These are phyloP conservation scores for Rubia peregrina DNA, from an alignment of 305 asterid genomes.

Conservation along the genomic window DNA sequence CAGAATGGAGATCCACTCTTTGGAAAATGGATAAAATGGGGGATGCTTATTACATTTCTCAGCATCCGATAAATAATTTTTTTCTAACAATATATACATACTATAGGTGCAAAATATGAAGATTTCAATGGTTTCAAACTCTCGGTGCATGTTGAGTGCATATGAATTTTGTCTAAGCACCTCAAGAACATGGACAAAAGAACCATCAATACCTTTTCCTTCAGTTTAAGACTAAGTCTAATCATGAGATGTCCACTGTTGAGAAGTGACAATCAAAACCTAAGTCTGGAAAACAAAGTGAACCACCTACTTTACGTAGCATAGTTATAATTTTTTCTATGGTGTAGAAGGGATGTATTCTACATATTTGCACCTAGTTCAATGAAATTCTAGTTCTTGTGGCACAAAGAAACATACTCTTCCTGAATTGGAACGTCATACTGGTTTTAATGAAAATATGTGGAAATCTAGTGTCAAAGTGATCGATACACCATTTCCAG, in stretches of 20 bases:
- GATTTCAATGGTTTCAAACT: slow-evolving; percentile 86
- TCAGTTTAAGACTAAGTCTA: slow-evolving; percentile 53
- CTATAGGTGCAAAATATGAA: slow-evolving; percentile 14
- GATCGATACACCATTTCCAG: slow-evolving; percentile 59
- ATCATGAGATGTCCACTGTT: slow-evolving; percentile 15
- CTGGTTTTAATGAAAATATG: too few species aligned
- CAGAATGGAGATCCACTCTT: too few species aligned
- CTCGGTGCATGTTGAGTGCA: slow-evolving; percentile 95
- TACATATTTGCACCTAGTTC: slow-evolving; percentile 36
- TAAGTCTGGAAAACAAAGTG: slow-evolving; percentile 42
- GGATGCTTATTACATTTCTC: too few species aligned
- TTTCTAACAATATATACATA: too few species aligned
- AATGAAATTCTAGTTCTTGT: slow-evolving; percentile 76
- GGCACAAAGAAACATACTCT: slow-evolving; percentile 64
- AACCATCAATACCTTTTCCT: slow-evolving; percentile 34
- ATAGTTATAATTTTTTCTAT: slow-evolving; percentile 59
- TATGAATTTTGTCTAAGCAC: slow-evolving; percentile 42
- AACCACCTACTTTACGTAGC: slow-evolving; percentile 41
- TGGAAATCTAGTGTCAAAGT: slow-evolving; percentile 95
- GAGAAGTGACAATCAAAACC: too few species aligned
- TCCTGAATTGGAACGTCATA: slow-evolving; percentile 82
- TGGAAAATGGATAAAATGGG: too few species aligned
- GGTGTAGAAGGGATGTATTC: slow-evolving; percentile 30
- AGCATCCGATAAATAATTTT: too few species aligned
- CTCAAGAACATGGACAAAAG: slow-evolving; percentile 51